Base-by-base conservation (phyloP, 768 basidiomycete genomes). In the Russula sp. region DNA sequence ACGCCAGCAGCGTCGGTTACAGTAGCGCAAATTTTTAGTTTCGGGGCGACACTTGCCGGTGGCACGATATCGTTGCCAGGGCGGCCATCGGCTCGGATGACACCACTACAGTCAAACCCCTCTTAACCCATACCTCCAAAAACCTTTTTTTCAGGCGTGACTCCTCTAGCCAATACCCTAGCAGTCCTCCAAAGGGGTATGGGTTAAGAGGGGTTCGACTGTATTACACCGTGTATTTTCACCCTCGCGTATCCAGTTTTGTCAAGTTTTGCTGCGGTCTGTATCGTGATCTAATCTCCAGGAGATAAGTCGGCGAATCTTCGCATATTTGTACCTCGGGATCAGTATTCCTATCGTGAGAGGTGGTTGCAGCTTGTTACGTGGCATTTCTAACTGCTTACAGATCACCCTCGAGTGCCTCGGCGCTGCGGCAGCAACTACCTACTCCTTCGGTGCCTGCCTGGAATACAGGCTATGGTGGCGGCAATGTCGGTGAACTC, bases 191-290 rank as follows among this genome's bases (percentile, higher is more conserved):
- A n/a, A n/a, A n/a, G n/a, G n/a, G n/a, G n/a, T n/a, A n/a, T n/a
- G n/a, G n/a, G n/a, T n/a, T n/a, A n/a, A n/a, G n/a, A n/a, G n/a
- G n/a, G n/a, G n/a, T n/a, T n/a, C n/a, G n/a, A n/a, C n/a, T n/a
- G n/a, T n/a, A n/a, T 69, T 92, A 88, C 71, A 87, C 89, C 11
- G 84, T 79, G 60, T 92, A 92, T 73, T 87, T 83, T 72, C 76
- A 77, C 13, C 80, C 84, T 0, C 75, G 78, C 9, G 84, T 84
- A 8, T 78, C 87, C 0, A 83, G 84, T 87, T 85, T 64, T 36
- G 75, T 28, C 36, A 20, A 5, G 52, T 54, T 18, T 13, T 36
- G 5, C 38, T 42, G n/a, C 32, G 5, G 11, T n/a, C 34, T 6
- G 8, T 38, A 34, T 18, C 8, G 14, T 2, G 26, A 55, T 53